Percentiles rank a stretch among this genome's conserved stretches.
Conservation (phyloP, 345 rosid genomes). For the Gossypium longicalyx region DNA sequence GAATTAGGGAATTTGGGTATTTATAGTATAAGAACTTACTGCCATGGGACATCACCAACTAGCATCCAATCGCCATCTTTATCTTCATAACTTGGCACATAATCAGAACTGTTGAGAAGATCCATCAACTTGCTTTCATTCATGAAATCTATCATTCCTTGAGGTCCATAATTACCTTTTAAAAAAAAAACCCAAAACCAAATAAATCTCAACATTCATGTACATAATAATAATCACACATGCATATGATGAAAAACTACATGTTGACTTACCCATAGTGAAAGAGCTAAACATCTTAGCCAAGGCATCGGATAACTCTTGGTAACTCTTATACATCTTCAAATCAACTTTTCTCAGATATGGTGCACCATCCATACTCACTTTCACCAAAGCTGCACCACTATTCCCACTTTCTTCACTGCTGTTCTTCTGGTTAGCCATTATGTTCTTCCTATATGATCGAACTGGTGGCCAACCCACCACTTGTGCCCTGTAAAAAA, state of each 20-base stretch:
- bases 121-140: conserved; percentile 91
- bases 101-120: conserved; percentile 80
- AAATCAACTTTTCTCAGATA: conserved; percentile 93
- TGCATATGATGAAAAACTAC: background rate
- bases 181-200: background rate
- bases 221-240: background rate
- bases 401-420: conserved; percentile 31
- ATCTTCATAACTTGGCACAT: conserved; percentile 93
- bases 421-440: conserved; percentile 57
- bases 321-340: conserved; percentile 83
- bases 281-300: conserved; percentile 96
- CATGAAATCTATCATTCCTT: conserved; percentile 98
- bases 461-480: conserved; percentile 99
- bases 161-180: conserved; percentile 51
- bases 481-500: conserved; percentile 64
- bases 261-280: conserved; percentile 63
- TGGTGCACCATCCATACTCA: conserved; percentile 97
- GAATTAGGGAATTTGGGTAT: background rate
- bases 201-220: background rate
- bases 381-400: conserved; percentile 78
- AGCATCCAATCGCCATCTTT: conserved; percentile 99
- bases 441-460: conserved; percentile 79
- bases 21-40: conserved; percentile 42
- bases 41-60: conserved; percentile 98
- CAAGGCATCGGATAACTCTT: conserved; percentile 79